Base-by-base conservation (phyloP, 768 basidiomycete species). In the Candolleomyces eurysporus region DNA sequence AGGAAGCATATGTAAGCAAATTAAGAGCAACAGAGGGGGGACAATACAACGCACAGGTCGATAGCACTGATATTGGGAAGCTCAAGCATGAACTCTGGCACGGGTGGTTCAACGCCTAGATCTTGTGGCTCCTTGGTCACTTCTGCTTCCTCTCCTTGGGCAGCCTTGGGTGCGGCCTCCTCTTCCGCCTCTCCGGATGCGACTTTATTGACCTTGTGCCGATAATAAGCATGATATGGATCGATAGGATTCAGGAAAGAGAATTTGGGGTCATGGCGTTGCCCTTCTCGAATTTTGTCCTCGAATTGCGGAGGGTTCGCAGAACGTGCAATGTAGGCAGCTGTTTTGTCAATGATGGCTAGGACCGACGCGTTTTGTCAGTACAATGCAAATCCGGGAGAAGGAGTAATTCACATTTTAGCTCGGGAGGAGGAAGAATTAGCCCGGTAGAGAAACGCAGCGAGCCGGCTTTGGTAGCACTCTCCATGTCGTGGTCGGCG, bases 221-320 rank as follows among this genome's bases (percentile, higher is more conserved):
- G 88, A 72, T 99, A 99, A 78, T 99, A 98, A 63, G 92, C 92
- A 88, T 98, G 94, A 79, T 97, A 99, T 65, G 97, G 94, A 82
- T 99, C 97, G 53, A 86, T 86, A 63, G 93, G 89, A 79, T 96
- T 96, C 74, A 99, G 85, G 82, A 99, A 99, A 61, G 96, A 94
- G 82, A 98, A 99, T 78, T 97, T 96, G 60, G 95, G 94, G 80
- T 98, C 96, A 65, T 88, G 84, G 77, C 94, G 92, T 76, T 96
- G 96, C 69, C 92, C 91, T 77, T 98, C 95, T 68, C 95, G 88
- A 74, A 99, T 94, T 78, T 96, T 96, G 72, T 95, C 93, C 78
- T 98, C 96, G 70, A 99, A 95, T 67, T 90, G 87, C 10, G 88
- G 85, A 7, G 96, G 94, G 68, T 97, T 92, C 30, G 90, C 91